phyloP scores from a whole-genome alignment of 345 rosid species.

The Murraya paniculata region DNA sequence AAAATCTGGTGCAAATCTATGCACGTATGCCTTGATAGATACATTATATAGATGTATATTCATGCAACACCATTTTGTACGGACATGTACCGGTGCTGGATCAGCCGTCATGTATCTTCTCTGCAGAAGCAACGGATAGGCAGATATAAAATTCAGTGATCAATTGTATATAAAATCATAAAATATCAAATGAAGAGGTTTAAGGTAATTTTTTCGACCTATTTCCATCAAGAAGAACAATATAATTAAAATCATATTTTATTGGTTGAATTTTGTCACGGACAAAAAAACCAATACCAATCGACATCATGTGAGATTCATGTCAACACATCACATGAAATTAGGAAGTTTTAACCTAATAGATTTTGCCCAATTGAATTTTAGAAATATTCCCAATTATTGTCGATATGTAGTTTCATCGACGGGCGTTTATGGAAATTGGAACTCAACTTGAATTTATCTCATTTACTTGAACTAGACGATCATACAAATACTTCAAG shows the following conservation, averaged over 20 bases:
- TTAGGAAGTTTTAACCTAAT: background rate
- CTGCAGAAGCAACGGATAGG: background rate
- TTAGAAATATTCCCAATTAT: background rate
- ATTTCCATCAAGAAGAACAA: background rate
- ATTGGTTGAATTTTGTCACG: too few species aligned
- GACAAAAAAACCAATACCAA: too few species aligned
- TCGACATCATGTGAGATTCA: too few species aligned
- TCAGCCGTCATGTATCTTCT: background rate
- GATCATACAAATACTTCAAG: background rate
- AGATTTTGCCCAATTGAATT: background rate
- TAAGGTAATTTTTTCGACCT: background rate
- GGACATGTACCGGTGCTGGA: background rate
- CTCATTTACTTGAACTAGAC: background rate
- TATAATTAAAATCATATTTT: background rate
- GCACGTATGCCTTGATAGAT: background rate
- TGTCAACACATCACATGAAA: background rate
- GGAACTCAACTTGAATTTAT: background rate
- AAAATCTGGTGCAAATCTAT: background rate
- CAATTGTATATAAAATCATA: background rate
- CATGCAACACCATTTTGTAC: background rate
- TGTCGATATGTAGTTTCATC: background rate
- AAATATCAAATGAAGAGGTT: background rate
- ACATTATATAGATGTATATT: background rate
- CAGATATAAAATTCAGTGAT: background rate
- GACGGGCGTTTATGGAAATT: background rate